Evolutionary conservation across 768 basidiomycete species (phyloP).

Genomic region (Hebeloma cylindrosporum): DNA sequence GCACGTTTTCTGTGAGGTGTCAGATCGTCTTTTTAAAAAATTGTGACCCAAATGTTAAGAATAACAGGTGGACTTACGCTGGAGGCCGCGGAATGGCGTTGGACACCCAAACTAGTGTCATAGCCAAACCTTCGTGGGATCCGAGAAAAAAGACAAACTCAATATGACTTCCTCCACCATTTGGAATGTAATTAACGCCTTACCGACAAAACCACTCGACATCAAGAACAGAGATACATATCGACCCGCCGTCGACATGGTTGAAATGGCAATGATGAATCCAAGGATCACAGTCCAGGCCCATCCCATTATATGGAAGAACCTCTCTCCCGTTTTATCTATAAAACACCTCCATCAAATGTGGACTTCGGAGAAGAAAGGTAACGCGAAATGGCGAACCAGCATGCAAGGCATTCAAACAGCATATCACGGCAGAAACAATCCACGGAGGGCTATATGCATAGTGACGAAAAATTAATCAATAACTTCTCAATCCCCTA

Average conservation of each 20-base stretch:
- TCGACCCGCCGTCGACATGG: slow-evolving; percentile 49
- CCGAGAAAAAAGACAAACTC: neutral
- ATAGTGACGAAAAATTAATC: neutral
- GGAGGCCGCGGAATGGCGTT: slow-evolving; percentile 63
- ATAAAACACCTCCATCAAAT: neutral
- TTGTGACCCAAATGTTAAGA: neutral
- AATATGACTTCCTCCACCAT: no score
- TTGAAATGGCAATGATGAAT: slow-evolving; percentile 59
- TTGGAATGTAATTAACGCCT: slow-evolving; percentile 6
- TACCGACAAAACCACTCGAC: slow-evolving; percentile 47
- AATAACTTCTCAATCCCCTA: neutral
- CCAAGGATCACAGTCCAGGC: slow-evolving; percentile 65
- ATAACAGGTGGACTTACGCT: slow-evolving; percentile 14
- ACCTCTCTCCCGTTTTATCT: slow-evolving; percentile 64
- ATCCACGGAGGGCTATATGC: slow-evolving; percentile 60
- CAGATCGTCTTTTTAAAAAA: neutral
- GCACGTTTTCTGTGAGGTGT: slow-evolving; percentile 40
- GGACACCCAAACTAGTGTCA: slow-evolving; percentile 62
- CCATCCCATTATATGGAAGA: slow-evolving; percentile 55
- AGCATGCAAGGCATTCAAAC: slow-evolving; percentile 55
- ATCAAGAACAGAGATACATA: slow-evolving; percentile 67
- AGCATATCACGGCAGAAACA: slow-evolving; percentile 48
- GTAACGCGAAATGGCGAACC: slow-evolving; percentile 16
- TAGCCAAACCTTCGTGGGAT: slow-evolving; percentile 34
- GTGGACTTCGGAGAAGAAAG: no score